Base-by-base conservation (phyloP, 176 grass and related monocot genomes). In the Oryza australiensis region DNA sequence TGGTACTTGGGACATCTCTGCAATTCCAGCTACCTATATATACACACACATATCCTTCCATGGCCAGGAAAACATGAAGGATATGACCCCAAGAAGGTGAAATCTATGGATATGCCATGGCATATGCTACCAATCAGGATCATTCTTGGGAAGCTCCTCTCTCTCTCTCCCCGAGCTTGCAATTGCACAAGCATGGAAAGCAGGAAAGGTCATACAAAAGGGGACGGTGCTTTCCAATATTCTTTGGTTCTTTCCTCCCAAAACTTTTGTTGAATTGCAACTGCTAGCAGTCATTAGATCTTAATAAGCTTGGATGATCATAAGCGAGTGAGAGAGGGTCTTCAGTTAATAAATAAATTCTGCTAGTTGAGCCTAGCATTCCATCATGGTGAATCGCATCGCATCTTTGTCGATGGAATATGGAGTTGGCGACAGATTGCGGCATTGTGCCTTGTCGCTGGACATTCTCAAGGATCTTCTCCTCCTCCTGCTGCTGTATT, bases 101-200 rank as follows among this genome's bases (percentile, higher is more conserved):
- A 11, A 45, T 66, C 37, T 66, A 26, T 75, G 72, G 85, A 87
- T 87, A 87, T 87, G 78, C 85, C 60, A 48, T 29, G 72, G 71
- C 78, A 87, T 87, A 35, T 87, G 71, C 85, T 60, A 62, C 71
- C 78, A 68, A 20, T 35, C 62, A 15, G 78, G 75, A 75, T 71
- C 53, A 81, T 75, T 87, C 66, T 41, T 46, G 48, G 27, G 48
- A 46, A 73, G 48, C 72, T 76, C 69, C 85, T 66, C 30, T 40
- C 66, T 75, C 69, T 35, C 24, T 62, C 49, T 22, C 49, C 22
- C 16, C 22, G 5, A 5, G 55, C 64, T 49, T 68, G 14, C 37
- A 59, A 59, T 59, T 29, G 66, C 66, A 23, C 37, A 27, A 46
- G 5, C 53, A 33, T 32, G 32, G 59, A 74, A 74, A 55, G 32